Base-by-base conservation (phyloP, 371 early-diverging fungal genomes). In the Choanephora cucurbitarum region DNA sequence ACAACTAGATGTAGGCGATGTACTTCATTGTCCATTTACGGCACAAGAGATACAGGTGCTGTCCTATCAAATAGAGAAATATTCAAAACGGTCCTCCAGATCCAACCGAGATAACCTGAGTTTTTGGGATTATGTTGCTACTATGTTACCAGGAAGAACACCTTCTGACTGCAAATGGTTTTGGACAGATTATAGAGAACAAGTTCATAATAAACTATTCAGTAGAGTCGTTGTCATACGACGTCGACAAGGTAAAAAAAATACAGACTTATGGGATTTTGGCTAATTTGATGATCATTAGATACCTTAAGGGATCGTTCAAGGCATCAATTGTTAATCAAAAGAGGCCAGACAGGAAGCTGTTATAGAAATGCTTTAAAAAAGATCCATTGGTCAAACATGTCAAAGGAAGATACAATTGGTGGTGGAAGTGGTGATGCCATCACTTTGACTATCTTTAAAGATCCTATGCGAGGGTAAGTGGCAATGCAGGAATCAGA, bases 381-480 rank as follows among this genome's bases (percentile, higher is more conserved):
- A 28, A 28, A 45, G 2, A 49, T 56, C 0, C 22, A 52, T 14
- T 67, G 71, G 67, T 32, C 49, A 1, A 58, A 66, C 28, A 59
- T 77, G 33, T 43, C 42, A 5, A 44, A 44, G 10, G 61, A 68
- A 40, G 19, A 33, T 22, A 54, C 47, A 0, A 66, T 77, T 46
- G 51, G 52, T n/a, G 71, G 58, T 14, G 77, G 77, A 11, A 77
- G 77, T 52, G 77, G 73, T 0, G 77, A 77, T 55, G 64, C 65
- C 8, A 54, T 76, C 23, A 40, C 70, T 21, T 44, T 75, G 13
- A 59, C 66, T 15, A 50, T 64, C 10, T 63, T 66, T 23, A 51
- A 62, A 13, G 43, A 53, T 19, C 52, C 43, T 6, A 11, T 32
- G 13, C 44, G 22, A 52, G 62, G 49, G 44, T 67, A 51, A 54